Base-by-base conservation (phyloP, 2,329 filamentous ascomycete genomes). In the Phaeosphaeriaceae sp. region DNA sequence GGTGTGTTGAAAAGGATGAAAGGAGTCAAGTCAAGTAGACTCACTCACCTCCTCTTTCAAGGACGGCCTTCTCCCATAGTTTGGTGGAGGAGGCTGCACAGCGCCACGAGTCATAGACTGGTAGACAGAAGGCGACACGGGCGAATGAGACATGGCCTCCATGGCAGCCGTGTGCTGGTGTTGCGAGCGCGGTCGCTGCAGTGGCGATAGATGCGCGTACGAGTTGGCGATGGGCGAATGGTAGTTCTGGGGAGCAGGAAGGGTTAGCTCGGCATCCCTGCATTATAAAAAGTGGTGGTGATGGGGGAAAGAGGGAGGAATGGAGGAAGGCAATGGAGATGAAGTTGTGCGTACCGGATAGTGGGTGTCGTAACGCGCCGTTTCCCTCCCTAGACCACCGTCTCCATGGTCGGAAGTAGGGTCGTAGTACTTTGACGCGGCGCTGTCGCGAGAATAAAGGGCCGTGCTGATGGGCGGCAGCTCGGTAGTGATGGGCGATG, bases 351-450 rank as follows among this genome's bases (percentile, higher is more conserved):
- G 36, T 30, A 61, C 58, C 54, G 64, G 58, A 50, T 70, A 71
- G 47, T 68, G 65, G 41, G 42, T 52, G 38, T 73, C 65, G 60
- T 68, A 72, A 39, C 69, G 66, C 61, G 68, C 57, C 35, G 63
- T 57, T 49, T 58, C 50, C 34, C 70, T 67, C 32, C 47, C 64
- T 69, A 70, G 28, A 52, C 53, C 35, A 54, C 65, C 63, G 49
- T 69, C 60, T 57, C 75, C 74, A 62, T 76, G 72, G 59, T 79
- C 77, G 48, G 74, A 74, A 34, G 75, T 77, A 6, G 77, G 78
- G 62, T 80, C 78, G 70, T 80, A 80, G 70, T 79, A 80, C 62
- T 73, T 74, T 45, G 75, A 74, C 15, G 69, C 61, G n/a, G 72
- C 63, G 52, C 66, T 67, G 54, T 76, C 74, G 64, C 75, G 74